These are phyloP conservation scores for Ophiostoma sp. DNA, from an alignment of 2,329 filamentous ascomycete genomes.

Conservation along the genomic window DNA sequence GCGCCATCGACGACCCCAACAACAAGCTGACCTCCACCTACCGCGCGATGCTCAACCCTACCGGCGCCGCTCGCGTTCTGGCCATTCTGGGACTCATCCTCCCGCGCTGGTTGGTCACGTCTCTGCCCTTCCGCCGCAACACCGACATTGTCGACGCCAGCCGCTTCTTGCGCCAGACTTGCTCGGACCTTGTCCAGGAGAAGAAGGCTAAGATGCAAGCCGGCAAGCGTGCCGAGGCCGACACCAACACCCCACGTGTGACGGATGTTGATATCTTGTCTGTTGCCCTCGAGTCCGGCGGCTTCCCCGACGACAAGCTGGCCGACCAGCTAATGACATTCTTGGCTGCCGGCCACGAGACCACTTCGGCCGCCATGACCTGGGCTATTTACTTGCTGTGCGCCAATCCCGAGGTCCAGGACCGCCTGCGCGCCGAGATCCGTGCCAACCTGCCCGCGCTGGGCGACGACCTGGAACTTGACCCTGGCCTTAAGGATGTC, in stretches of 20 bases:
- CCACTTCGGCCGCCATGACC: slow-evolving; percentile 72
- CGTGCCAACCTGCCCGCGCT: slow-evolving; percentile 58
- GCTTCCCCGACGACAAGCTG: slow-evolving; percentile 76
- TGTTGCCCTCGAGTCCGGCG: slow-evolving; percentile 73
- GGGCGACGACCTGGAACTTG: slow-evolving; percentile 33
- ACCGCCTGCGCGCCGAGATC: slow-evolving; percentile 67
- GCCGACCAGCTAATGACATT: slow-evolving; percentile 91
- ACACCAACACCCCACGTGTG: slow-evolving; percentile 27
- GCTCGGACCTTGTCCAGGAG: slow-evolving; percentile 65
- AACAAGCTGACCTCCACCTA: slow-evolving; percentile 62
- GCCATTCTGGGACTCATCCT: slow-evolving; percentile 62
- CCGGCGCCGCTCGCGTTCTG: slow-evolving; percentile 54
- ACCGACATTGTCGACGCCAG: slow-evolving; percentile 59
- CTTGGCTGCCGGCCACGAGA: slow-evolving; percentile 79
- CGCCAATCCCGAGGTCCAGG: slow-evolving; percentile 64
- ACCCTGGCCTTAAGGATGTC: not conserved
- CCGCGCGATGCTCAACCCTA: slow-evolving; percentile 54
- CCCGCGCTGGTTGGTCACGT: slow-evolving; percentile 59
- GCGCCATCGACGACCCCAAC: slow-evolving; percentile 60
- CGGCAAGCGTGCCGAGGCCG: not conserved
- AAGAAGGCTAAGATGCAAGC: slow-evolving; percentile 59
- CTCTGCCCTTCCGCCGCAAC: slow-evolving; percentile 71
- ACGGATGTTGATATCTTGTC: slow-evolving; percentile 73
- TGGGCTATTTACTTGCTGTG: slow-evolving; percentile 74
- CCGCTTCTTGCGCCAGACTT: slow-evolving; percentile 62